phyloP scores from a whole-genome alignment of 306 rosid genomes.

The Abrus precatorius region DNA sequence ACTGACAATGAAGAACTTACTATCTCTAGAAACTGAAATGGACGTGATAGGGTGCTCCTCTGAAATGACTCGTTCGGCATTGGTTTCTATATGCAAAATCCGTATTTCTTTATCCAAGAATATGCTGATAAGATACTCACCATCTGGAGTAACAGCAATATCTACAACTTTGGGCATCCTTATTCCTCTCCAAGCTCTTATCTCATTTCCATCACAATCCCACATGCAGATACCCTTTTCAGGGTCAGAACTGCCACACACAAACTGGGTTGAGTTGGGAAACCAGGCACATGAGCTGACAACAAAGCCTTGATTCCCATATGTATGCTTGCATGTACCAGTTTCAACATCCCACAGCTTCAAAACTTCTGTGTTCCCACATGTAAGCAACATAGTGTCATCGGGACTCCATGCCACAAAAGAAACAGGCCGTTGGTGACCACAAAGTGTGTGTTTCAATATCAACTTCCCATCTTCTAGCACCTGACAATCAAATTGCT shows the following conservation, averaged over 20 bases:
- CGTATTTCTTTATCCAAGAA: conserved; percentile 81
- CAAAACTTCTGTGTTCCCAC: conserved; percentile 89
- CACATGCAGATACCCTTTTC: conserved; percentile 91
- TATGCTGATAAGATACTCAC: conserved; percentile 81
- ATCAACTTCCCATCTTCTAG: conserved; percentile 73
- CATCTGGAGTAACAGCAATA: conserved; percentile 86
- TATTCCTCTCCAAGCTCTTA: conserved; percentile 84
- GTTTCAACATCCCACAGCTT: conserved; percentile 96
- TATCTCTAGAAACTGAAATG: conserved; percentile 60
- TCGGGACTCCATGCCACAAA: conserved; percentile 99
- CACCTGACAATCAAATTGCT: conserved; percentile 60
- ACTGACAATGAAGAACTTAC: conserved; percentile 83
- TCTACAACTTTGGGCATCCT: conserved; percentile 91
- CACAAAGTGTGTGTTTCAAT: conserved; percentile 66
- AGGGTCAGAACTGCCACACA: conserved; percentile 87
- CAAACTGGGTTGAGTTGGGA: conserved; percentile 85
- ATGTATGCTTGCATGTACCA: conserved; percentile 90
- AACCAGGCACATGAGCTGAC: conserved; percentile 99
- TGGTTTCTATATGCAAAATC: conserved; percentile 69
- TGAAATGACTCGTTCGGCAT: conserved; percentile 71
- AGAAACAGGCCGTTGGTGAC: conserved; percentile 81
- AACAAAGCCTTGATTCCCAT: conserved; percentile 76
- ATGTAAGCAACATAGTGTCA: conserved; percentile 85
- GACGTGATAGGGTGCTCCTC: conserved; percentile 67
- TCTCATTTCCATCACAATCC: conserved; percentile 88